Evolutionary conservation across 2,329 filamentous ascomycete species (phyloP), one percentile per base, ranked within the genome.

Genomic region (Laburnicola sp.): DNA sequence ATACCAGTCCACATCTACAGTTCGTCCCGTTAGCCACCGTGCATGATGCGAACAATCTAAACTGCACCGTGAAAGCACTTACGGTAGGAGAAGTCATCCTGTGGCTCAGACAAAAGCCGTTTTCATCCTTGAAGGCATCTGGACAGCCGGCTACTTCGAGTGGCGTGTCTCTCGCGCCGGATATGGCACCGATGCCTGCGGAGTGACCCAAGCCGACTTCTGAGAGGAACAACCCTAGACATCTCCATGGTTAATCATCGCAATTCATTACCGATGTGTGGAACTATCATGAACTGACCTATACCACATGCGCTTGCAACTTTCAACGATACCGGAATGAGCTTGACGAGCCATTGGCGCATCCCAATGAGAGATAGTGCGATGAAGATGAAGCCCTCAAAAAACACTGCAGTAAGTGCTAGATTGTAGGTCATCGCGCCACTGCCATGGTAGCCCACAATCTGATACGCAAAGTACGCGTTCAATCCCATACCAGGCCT

Each of bases 351-450:
- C 90, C 90, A 95, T 70, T 95, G 91, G 10, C 91, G 86, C 76
- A 96, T 81, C 32, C 91, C 91, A 45, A 92, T 79, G 31, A 95
- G 70, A 0, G 91, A 90, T 25, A 96, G 79, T 3, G 79, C 87
- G 42, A 95, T 82, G 75, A 96, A 96, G 52, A 95, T 85, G 71
- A 89, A 89, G 16, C 91, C 91, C 71, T 96, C 91, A 8, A 93
- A 85, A 67, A 96, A 95, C 57, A 94, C 91, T 44, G 91, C 90
- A 5, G 89, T 94, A 27, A 95, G 76, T 7, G 91, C 91, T 30
- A 92, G 80, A 38, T 81, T 75, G 69, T 90, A 96, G 0, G 88
- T 83, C 6, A 95, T 84, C 5, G 80, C 76, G 1, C 90, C 90
- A 7, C 78, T 80, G 34, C 91, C 91, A 68, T 92, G 86, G 62